Evolutionary conservation across 208 protist species (phyloP).

Genomic region (Polymyxa betae): DNA sequence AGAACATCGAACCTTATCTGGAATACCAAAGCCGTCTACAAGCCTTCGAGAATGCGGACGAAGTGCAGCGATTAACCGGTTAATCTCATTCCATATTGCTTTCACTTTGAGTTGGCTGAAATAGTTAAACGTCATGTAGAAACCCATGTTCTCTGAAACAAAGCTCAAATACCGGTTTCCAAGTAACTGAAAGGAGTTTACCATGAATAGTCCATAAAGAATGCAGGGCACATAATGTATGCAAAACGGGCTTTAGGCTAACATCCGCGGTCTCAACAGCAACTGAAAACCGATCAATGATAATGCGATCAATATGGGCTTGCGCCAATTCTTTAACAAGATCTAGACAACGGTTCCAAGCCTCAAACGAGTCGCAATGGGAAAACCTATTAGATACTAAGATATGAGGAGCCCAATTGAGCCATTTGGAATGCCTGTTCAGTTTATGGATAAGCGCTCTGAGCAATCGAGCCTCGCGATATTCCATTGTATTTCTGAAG

Average conservation of each 20-base stretch:
- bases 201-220: slow-evolving; percentile 41
- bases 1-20: slow-evolving; percentile 35
- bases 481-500: slow-evolving; percentile 21
- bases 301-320: slow-evolving; percentile 46
- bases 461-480: slow-evolving; percentile 26
- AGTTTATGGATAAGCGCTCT: slow-evolving; percentile 52
- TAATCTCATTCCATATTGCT: slow-evolving; percentile 47
- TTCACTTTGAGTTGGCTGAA: slow-evolving; percentile 49
- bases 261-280: slow-evolving; percentile 4
- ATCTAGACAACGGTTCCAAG: slow-evolving; percentile 41
- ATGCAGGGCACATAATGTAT: slow-evolving; percentile 39
- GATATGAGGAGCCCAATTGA: neutral
- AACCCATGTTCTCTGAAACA: slow-evolving; percentile 33
- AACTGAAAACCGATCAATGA: neutral
- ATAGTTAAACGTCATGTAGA: slow-evolving; percentile 51
- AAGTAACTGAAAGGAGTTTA: neutral
- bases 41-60: slow-evolving; percentile 4
- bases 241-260: slow-evolving; percentile 17
- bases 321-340: slow-evolving; percentile 33
- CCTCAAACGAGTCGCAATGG: neutral
- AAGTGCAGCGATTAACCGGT: neutral
- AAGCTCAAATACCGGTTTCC: neutral
- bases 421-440: neutral
- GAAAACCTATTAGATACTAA: neutral
- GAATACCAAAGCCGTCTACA: slow-evolving; percentile 33